Percentiles rank a stretch among this genome's conserved stretches.
phyloP scores from a whole-genome alignment of 2,329 filamentous ascomycete genomes.

The Sporothrix variecibatus region DNA sequence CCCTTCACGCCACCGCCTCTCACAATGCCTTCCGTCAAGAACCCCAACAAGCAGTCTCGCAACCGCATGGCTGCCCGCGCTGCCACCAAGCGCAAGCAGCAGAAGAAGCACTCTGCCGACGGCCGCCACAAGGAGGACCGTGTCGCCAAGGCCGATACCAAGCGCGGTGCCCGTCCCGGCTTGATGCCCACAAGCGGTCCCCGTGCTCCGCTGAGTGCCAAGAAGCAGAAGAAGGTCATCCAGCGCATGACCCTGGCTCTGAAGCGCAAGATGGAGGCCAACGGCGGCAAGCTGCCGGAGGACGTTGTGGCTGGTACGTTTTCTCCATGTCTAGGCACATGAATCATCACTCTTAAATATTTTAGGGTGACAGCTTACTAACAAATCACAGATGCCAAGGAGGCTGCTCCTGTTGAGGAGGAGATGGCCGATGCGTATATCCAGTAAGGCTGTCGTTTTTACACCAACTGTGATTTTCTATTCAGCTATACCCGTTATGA shows the following conservation, averaged over 20 bases:
- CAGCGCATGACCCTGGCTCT: conserved; percentile 55
- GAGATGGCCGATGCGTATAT: conserved; percentile 13
- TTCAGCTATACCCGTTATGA: not conserved
- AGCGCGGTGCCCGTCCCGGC: conserved; percentile 54
- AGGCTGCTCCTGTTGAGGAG: not conserved
- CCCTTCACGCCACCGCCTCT: not conserved
- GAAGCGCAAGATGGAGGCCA: conserved; percentile 53
- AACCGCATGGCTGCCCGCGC: conserved; percentile 53
- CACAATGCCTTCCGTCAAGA: conserved; percentile 57
- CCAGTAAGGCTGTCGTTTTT: not conserved
- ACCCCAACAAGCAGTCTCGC: conserved; percentile 59
- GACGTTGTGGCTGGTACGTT: conserved; percentile 38
- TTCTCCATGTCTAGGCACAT: not conserved
- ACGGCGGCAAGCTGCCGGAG: conserved; percentile 37
- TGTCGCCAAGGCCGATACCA: conserved; percentile 42
- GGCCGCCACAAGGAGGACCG: conserved; percentile 30
- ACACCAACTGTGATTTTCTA: not conserved
- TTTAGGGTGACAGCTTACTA: not conserved
- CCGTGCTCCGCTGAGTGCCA: conserved; percentile 51
- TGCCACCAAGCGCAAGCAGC: conserved; percentile 47
- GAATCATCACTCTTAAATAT: not conserved
- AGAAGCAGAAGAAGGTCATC: conserved; percentile 59
- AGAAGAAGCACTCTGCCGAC: conserved; percentile 45
- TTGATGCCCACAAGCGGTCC: conserved; percentile 60
- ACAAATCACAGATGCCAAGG: not conserved